These are phyloP conservation scores for Phytophthora hybrid DNA, from an alignment of 352 stramenopile species.

Conservation along the genomic window DNA sequence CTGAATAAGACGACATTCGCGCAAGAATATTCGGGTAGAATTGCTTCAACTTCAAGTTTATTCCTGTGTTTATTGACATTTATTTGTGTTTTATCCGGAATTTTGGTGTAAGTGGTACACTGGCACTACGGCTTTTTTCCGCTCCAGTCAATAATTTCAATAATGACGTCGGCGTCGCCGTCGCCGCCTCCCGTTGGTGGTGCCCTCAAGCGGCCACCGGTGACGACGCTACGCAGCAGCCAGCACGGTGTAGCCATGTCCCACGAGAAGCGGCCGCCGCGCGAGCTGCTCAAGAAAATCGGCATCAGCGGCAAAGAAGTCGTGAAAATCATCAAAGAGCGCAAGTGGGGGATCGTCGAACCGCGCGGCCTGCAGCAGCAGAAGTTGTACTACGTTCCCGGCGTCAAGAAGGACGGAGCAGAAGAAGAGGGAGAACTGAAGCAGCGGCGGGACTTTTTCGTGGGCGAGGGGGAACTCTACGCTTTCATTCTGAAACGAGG, in stretches of 20 bases:
- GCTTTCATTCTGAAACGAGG: constrained; percentile 47
- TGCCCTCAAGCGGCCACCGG: no score
- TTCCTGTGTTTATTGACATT: no score
- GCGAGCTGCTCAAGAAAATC: constrained; percentile 36
- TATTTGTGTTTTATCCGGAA: no score
- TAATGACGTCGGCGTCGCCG: no score
- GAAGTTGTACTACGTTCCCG: constrained; percentile 38
- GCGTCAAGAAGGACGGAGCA: background rate
- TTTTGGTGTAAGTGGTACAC: no score
- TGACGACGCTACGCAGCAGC: constrained; percentile 18
- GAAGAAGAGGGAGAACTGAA: constrained; percentile 1
- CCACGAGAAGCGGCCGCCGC: constrained; percentile 26
- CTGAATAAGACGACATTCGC: no score
- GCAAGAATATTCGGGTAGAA: no score
- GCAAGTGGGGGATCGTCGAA: constrained; percentile 30
- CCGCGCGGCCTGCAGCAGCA: constrained; percentile 36
- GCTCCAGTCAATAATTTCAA: no score
- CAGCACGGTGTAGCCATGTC: constrained; percentile 34
- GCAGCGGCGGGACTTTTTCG: constrained; percentile 31
- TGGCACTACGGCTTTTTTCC: no score
- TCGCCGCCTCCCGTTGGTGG: no score
- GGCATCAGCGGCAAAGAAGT: constrained; percentile 44
- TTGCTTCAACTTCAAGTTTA: no score
- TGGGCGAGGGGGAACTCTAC: constrained; percentile 47
- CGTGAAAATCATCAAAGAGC: constrained; percentile 37